Evolutionary conservation across 768 basidiomycete species (phyloP).

Genomic region (Termitomyces sp.): DNA sequence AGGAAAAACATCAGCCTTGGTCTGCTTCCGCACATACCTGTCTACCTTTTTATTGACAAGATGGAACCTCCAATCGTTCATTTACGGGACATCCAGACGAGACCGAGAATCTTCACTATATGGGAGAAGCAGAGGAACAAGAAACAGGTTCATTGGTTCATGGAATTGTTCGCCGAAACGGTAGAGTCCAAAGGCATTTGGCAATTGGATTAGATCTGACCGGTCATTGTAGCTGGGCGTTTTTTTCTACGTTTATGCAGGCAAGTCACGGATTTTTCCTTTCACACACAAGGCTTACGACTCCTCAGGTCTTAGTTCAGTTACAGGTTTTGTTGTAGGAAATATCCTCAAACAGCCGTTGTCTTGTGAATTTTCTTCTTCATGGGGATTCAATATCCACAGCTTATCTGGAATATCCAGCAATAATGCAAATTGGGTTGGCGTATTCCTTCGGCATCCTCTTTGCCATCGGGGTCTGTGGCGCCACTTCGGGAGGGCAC

Average conservation of each 20-base stretch:
- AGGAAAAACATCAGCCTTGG: neutral
- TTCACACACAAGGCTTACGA: neutral
- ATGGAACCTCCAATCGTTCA: conserved; percentile 25
- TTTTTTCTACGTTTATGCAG: conserved; percentile 52
- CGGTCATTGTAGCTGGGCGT: conserved; percentile 40
- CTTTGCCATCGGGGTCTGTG: conserved; percentile 48
- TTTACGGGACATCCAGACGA: conserved; percentile 35
- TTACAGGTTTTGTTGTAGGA: conserved; percentile 43
- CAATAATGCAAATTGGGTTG: conserved; percentile 49
- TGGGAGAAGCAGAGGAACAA: conserved; percentile 48
- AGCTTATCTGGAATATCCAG: conserved; percentile 20
- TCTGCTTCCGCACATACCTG: conserved; percentile 1
- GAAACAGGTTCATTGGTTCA: conserved; percentile 39
- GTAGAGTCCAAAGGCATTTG: conserved; percentile 24
- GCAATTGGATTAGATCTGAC: neutral
- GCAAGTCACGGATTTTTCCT: conserved; percentile 18
- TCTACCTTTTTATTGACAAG: neutral
- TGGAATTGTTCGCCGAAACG: conserved; percentile 58
- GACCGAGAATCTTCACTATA: conserved; percentile 28
- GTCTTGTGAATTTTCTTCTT: conserved; percentile 37
- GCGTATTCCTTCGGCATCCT: conserved; percentile 56
- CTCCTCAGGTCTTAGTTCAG: conserved; percentile 45
- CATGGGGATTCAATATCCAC: neutral
- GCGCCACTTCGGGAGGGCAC: conserved; percentile 54
- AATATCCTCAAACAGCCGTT: conserved; percentile 31